Conservation (phyloP, 75 land plant genomes). For the Chamaecyparis obtusa region DNA sequence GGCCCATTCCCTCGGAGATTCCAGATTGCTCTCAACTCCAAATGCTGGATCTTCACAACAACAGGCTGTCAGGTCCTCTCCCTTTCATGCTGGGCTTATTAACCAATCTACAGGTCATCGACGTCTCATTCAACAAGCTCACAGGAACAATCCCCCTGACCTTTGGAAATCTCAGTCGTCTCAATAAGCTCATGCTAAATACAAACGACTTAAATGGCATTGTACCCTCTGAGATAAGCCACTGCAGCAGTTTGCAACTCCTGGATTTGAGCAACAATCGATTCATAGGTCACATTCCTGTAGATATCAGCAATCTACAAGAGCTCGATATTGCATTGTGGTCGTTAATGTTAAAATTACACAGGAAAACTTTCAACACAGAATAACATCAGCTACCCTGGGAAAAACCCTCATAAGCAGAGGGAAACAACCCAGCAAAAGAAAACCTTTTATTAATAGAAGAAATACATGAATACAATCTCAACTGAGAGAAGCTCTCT, state of each 20-base stretch:
- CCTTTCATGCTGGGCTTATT: constrained; percentile 44
- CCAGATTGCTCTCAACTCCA: constrained; percentile 33
- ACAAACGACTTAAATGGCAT: constrained; percentile 26
- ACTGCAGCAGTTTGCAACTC: constrained; percentile 18
- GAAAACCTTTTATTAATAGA: too few relatives aligned
- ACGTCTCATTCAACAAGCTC: constrained; percentile 66
- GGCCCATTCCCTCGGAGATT: constrained; percentile 48
- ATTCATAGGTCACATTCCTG: constrained; percentile 34
- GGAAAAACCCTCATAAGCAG: too few relatives aligned
- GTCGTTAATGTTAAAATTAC: too few relatives aligned
- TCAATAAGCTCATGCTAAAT: constrained; percentile 15
- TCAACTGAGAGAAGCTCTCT: too few relatives aligned
- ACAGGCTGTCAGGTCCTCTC: constrained; percentile 52
- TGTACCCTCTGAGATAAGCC: constrained; percentile 21
- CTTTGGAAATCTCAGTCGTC: constrained; percentile 14
- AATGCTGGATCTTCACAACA: constrained; percentile 52
- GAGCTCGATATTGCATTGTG: constrained; percentile 11
- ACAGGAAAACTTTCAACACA: too few relatives aligned
- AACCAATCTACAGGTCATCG: constrained; percentile 45
- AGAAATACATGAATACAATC: too few relatives aligned
- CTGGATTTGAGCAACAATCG: constrained; percentile 33
- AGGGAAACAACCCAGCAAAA: too few relatives aligned
- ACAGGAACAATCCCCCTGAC: constrained; percentile 50
- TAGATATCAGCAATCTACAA: constrained; percentile 18
- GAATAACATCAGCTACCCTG: too few relatives aligned